Evolutionary conservation across 2,329 filamentous ascomycete genomes (phyloP), one percentile per base, ranked within the genome.

Genomic region (Epichloe uncinata): DNA sequence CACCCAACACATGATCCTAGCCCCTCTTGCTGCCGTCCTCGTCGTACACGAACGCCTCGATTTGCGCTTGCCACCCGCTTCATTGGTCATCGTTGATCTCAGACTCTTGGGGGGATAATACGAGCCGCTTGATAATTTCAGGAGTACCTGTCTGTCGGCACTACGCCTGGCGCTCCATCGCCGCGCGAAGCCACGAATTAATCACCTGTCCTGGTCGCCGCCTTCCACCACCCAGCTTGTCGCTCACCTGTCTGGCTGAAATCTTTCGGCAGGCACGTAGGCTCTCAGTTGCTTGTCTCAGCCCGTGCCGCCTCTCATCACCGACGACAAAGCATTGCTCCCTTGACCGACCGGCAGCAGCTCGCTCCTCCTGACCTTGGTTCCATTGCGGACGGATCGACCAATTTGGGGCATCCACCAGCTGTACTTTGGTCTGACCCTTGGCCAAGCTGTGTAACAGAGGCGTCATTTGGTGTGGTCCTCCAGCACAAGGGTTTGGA

Each of bases 401-500:
- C 26, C 5, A 38, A n/a, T 45, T 40, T 26, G n/a, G 20, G 50
- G 54, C 59, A 68, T 64, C 61, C 57, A 56, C 50, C 58, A 58
- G 60, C 60, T 59, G 60, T 56, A 58, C 56, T 56, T 54, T 53
- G 59, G 51, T 54, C 52, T 43, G 45, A 48, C 58, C 18, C 56
- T 58, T 52, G 57, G 55, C 55, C 55, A 60, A 52, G 46, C 56
- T 60, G 63, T 66, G 57, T 55, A 48, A 65, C 63, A 16, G 52
- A 58, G 59, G 60, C 57, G 61, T 57, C 52, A 51, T 52, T 53
- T 50, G 55, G 64, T 65, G 63, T 64, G 61, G 63, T 63, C 58
- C 55, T 50, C 8, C n/a, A n/a, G 41, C 61, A 58, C 64, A 63
- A 58, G 53, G 56, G 52, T 56, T 56, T 56, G 56, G 54, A 58